Base-by-base conservation (phyloP, 106 monocot species). In the Allium fistulosum region DNA sequence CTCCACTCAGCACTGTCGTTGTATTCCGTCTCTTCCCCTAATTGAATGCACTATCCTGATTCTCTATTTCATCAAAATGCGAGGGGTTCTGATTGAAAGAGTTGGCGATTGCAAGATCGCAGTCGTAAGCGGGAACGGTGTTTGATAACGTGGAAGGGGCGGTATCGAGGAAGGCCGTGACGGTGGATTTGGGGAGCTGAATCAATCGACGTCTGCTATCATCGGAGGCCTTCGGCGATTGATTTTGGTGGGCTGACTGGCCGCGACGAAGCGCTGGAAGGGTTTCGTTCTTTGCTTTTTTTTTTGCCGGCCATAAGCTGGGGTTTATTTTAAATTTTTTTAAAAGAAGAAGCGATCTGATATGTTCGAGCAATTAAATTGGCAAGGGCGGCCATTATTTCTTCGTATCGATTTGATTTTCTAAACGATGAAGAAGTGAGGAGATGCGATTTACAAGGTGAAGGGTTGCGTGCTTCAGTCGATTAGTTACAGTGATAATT, bases 41-140 rank as follows among this genome's bases (percentile, higher is more conserved):
- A 37, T 5, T 37, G 37, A 37, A 37, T 37, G 37, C 37, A 37
- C 37, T 37, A 37, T 37, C 22, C 51, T 26, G 53, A 17, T 65
- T 52, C 56, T 79, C 74, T 46, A 68, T 58, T 37, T 26, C 69
- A 15, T 56, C 61, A n/a, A 46, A n/a, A 13, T 57, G 66, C n/a
- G 53, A 69, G 62, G 80, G 88, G 51, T 88, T 88, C 13, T 88
- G 66, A 9, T 81, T 83, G 10, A 61, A 13, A 49, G 67, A 82
- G 37, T 69, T 79, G 27, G 59, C 27, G 13, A 75, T 48, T 18
- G 83, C 80, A 4, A 77, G 78, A 68, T 81, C 73, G 62, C 75
- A 81, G 12, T 78, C 77, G 62, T 83, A 84, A 2, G 58, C 15
- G 3, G 89, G 80, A 1, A 78, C 77, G 1, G 13, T 0, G 15